These are phyloP conservation scores for Garcia nutans DNA, from an alignment of 345 rosid species.

Conservation along the genomic window DNA sequence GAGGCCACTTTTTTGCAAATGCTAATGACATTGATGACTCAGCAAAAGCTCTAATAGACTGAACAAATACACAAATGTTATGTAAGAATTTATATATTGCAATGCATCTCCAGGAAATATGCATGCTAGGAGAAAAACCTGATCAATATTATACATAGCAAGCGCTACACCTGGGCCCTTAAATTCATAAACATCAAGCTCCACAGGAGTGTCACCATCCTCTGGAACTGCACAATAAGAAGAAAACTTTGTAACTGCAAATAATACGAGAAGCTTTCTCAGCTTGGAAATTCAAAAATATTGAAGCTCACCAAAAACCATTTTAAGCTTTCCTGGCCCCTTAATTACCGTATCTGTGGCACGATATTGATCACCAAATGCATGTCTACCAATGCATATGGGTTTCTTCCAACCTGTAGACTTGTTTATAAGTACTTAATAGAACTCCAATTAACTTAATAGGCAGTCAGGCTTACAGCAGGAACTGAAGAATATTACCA, in stretches of 20 bases:
- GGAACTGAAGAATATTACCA: constrained; percentile 44
- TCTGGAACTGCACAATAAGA: constrained; percentile 59
- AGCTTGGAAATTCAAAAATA: constrained; percentile 18
- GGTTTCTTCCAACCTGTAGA: constrained; percentile 89
- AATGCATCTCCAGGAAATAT: constrained; percentile 4
- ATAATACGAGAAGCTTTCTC: constrained; percentile 12
- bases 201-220: constrained; percentile 58
- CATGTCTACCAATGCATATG: constrained; percentile 98
- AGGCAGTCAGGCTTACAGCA: constrained; percentile 2
- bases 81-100: constrained; percentile 16
- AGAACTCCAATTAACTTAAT: constrained; percentile 9
- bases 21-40: constrained; percentile 93
- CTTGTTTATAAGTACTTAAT: constrained; percentile 13
- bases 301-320: constrained; percentile 73
- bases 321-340: constrained; percentile 94
- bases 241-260: constrained; percentile 15
- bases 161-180: constrained; percentile 94
- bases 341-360: constrained; percentile 71
- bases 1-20: constrained; percentile 86
- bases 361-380: constrained; percentile 98
- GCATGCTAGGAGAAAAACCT: constrained; percentile 46
- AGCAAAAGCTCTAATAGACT: constrained; percentile 93
- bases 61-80: constrained; percentile 23
- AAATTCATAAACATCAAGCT: constrained; percentile 76
- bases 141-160: constrained; percentile 95